Percentiles rank a stretch among this genome's conserved stretches.
Conservation (phyloP, 148 eudicot genomes). For the Rhododendron ferrugineum region DNA sequence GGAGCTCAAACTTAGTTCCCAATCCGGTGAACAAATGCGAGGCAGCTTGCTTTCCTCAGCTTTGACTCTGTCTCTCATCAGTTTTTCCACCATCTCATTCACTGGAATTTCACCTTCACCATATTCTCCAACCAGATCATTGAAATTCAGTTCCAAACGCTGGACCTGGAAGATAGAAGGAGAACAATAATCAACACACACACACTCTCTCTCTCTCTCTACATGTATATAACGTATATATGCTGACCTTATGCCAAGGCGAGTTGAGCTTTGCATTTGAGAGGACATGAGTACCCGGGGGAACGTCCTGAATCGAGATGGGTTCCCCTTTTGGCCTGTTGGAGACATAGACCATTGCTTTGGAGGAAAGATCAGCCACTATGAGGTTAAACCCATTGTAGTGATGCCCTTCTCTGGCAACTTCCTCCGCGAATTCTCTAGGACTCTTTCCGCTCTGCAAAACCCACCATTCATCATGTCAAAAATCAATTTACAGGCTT, state of each 20-base stretch:
- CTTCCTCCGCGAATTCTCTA: conserved; percentile 48
- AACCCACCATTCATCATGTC: neutral
- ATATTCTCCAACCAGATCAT: conserved; percentile 22
- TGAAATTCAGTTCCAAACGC: conserved; percentile 43
- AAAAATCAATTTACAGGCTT: neutral
- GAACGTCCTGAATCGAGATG: conserved; percentile 35
- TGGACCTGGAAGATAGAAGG: conserved; percentile 31
- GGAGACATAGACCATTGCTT: conserved; percentile 59
- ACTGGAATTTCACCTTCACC: conserved; percentile 42
- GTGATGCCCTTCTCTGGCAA: conserved; percentile 45
- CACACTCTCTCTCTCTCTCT: neutral
- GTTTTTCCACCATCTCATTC: conserved; percentile 46
- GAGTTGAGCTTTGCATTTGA: conserved; percentile 62
- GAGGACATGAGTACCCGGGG: conserved; percentile 65
- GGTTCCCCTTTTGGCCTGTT: conserved; percentile 54
- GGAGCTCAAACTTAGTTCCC: conserved; percentile 61
- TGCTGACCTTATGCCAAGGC: conserved; percentile 66
- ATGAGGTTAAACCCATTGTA: conserved; percentile 71
- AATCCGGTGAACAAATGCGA: conserved; percentile 46
- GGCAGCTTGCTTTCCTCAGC: conserved; percentile 57
- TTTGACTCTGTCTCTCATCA: conserved; percentile 56
- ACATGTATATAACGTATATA: neutral
- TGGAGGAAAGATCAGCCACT: conserved; percentile 46
- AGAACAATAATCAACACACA: neutral
- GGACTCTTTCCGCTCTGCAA: conserved; percentile 53